phyloP scores from a whole-genome alignment of 805 yeast genomes.

The Ogataea dorogensis region DNA sequence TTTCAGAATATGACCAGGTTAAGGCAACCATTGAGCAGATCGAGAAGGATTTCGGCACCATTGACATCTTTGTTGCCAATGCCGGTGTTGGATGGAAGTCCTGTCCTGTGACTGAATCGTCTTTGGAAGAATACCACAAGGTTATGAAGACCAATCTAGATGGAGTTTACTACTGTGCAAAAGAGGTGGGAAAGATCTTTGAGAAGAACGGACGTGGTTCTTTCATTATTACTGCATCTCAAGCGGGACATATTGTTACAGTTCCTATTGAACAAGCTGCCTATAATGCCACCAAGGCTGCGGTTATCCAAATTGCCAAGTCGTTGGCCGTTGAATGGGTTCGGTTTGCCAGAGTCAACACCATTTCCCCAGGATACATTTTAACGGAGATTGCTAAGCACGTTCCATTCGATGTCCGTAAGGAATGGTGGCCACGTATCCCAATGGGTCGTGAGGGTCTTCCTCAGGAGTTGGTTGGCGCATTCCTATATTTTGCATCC shows the following conservation, averaged over 20 bases:
- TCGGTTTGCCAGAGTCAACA: slow-evolving; percentile 45
- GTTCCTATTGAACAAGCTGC: slow-evolving; percentile 48
- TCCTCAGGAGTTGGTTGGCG: slow-evolving; percentile 50
- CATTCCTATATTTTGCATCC: slow-evolving; percentile 51
- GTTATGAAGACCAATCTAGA: slow-evolving; percentile 46
- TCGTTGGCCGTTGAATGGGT: slow-evolving; percentile 47
- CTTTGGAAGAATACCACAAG: slow-evolving; percentile 28
- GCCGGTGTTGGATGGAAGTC: slow-evolving; percentile 41
- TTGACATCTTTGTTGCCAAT: slow-evolving; percentile 43
- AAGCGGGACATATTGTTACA: slow-evolving; percentile 50
- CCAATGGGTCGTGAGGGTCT: slow-evolving; percentile 52
- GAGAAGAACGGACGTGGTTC: slow-evolving; percentile 44
- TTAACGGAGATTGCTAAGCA: slow-evolving; percentile 39
- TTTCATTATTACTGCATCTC: slow-evolving; percentile 48
- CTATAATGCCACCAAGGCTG: slow-evolving; percentile 47
- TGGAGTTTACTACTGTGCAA: slow-evolving; percentile 49
- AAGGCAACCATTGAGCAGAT: slow-evolving; percentile 29
- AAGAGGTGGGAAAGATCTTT: slow-evolving; percentile 44
- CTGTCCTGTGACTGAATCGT: slow-evolving; percentile 40
- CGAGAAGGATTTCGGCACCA: slow-evolving; percentile 32
- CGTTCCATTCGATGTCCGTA: slow-evolving; percentile 16
- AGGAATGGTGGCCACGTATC: slow-evolving; percentile 33
- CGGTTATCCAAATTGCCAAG: slow-evolving; percentile 42
- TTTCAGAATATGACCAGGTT: slow-evolving; percentile 41
- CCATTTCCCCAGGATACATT: slow-evolving; percentile 49